Base-by-base conservation (phyloP, 345 rosid species). In the Carallia brachiata region DNA sequence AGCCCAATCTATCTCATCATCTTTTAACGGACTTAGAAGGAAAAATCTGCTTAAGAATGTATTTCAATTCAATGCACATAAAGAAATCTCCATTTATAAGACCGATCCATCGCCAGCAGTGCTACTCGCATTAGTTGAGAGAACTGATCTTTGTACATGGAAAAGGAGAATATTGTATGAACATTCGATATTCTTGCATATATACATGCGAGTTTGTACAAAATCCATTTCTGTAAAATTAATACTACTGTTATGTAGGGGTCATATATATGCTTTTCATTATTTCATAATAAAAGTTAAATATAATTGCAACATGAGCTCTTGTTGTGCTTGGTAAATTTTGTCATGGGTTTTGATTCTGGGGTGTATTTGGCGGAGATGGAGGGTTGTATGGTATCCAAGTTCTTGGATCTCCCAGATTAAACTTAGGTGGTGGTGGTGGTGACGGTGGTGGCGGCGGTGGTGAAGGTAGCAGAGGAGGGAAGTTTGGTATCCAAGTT, bases 361-460 rank as follows among this genome's bases (percentile, higher is more conserved):
- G 68, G 28, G 52, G 80, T 36, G 12, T 58, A 6, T 54, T 40
- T 8, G 86, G 82, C 63, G 87, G 80, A 55, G 78, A 78, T 17
- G 83, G 82, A 57, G 86, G 86, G 31, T 69, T 12, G 63, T 58
- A 36, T 0, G 87, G 82, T n/a, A 73, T 50, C 87, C 84, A 85
- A 7, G 84, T 79, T 68, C 80, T 81, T 6, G 89, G 85, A 64
- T 85, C 85, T 32, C 72, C 36, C 4, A 67, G 80, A 59, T 73
- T 77, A 32, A 69, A 73, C 2, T 70, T 75, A 6, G 84, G 80
- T 4, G 81, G 78, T 2, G 48, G 48, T 44, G 50, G 16, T 44
- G 17, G 16, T 44, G 44, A 7, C 5, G 47, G 12, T 13, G 48
- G 50, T 44, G 50, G 50, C 12, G 85, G 79, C 17, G 85, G 61